A percentile compares a stretch with the other conserved stretches of the same genome.
Evolutionary conservation across 352 stramenopile species (phyloP).

Genomic region (Plasmopara halstedii): DNA sequence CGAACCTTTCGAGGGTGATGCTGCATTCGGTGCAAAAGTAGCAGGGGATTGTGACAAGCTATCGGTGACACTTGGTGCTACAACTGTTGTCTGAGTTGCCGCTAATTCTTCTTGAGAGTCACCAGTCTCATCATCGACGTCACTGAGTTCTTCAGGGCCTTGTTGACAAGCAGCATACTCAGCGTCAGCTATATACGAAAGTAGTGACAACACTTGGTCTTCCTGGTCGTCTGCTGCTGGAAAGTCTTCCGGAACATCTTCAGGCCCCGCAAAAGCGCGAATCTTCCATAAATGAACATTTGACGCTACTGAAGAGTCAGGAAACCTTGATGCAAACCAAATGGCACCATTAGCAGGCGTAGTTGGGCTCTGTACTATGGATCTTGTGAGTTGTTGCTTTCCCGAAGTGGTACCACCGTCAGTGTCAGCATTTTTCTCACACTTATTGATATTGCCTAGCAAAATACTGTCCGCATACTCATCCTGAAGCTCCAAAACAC

Average conservation of each 20-base stretch:
- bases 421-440: conserved; percentile 8
- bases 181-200: conserved; percentile 80
- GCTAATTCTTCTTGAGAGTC: conserved; percentile 22
- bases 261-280: conserved; percentile 44
- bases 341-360: conserved; percentile 37
- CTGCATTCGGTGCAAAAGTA: neutral
- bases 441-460: conserved; percentile 17
- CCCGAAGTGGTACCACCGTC: conserved; percentile 10
- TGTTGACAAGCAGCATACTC: conserved; percentile 72
- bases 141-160: conserved; percentile 29
- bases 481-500: conserved; percentile 61
- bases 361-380: conserved; percentile 11
- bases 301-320: conserved; percentile 61
- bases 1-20: conserved; percentile 16
- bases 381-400: conserved; percentile 7
- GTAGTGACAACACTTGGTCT: conserved; percentile 66
- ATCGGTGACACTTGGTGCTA: neutral
- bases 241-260: conserved; percentile 45
- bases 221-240: conserved; percentile 52
- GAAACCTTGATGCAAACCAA: conserved; percentile 78
- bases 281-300: conserved; percentile 82
- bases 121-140: conserved; percentile 49
- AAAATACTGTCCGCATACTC: conserved; percentile 49
- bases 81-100: conserved; percentile 1
- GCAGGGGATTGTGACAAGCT: neutral